Conservation (phyloP, 2,329 filamentous ascomycete genomes). For the Curvularia spicifera region DNA sequence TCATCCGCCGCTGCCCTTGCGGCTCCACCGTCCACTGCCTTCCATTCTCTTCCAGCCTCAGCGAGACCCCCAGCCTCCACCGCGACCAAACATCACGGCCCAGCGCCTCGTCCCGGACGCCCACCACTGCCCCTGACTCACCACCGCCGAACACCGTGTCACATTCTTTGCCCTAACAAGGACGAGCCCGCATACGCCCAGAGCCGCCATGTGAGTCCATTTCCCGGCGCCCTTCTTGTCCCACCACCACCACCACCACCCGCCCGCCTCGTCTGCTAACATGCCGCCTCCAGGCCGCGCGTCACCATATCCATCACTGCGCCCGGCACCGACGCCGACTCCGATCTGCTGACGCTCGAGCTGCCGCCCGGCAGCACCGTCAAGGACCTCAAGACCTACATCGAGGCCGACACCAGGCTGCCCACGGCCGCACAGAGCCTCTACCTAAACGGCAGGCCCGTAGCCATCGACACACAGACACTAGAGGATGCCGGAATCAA, state of each 20-base stretch:
- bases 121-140: slow-evolving; percentile 5
- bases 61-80: slow-evolving; percentile 2
- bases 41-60: slow-evolving; percentile 40
- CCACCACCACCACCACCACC: slow-evolving; percentile 29
- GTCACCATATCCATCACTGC: slow-evolving; percentile 86
- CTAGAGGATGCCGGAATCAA: slow-evolving; percentile 79
- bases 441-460: slow-evolving; percentile 85
- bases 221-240: slow-evolving; percentile 44
- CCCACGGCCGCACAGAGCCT: slow-evolving; percentile 77
- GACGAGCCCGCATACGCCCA: slow-evolving; percentile 34
- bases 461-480: slow-evolving; percentile 79
- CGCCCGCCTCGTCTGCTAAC: slow-evolving; percentile 35
- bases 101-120: slow-evolving; percentile 24
- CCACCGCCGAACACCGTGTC: slow-evolving; percentile 5
- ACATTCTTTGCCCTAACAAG: slow-evolving; percentile 44
- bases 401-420: slow-evolving; percentile 82
- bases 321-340: slow-evolving; percentile 69
- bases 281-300: slow-evolving; percentile 65
- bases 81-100: slow-evolving; percentile 8
- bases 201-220: slow-evolving; percentile 45
- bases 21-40: slow-evolving; percentile 32
- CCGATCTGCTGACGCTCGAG: slow-evolving; percentile 81
- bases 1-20: slow-evolving; percentile 26
- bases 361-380: slow-evolving; percentile 83
- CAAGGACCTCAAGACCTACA: slow-evolving; percentile 83